Evolutionary conservation across 2,329 filamentous ascomycete species (phyloP), one percentile per base, ranked within the genome.

Genomic region (Stachybotrys chlorohalonatus): DNA sequence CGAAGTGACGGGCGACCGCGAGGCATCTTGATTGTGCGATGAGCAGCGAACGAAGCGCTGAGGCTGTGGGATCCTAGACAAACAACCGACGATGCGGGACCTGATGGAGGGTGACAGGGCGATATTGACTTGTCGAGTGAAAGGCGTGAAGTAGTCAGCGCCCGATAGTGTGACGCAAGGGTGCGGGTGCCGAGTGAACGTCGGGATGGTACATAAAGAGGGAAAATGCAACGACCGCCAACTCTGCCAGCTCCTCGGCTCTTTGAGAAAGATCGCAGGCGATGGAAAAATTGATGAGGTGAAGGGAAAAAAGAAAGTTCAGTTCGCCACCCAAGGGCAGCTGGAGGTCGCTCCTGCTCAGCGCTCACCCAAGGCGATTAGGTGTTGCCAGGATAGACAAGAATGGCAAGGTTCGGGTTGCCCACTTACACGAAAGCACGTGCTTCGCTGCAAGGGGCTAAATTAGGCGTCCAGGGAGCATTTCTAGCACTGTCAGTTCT

Each of bases 391-490:
- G 36, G 36, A 9, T 42, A 42, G 58, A 55, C 61, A 58, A 53
- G 55, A 48, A 51, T 36, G 52, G 46, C 32, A 49, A 53, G 32
- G 46, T 53, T 53, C 61, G 64, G 62, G 62, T 60, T 65, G 54
- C 54, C 61, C 59, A 60, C 60, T 63, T 62, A 67, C 68, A 64
- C 67, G 69, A 64, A 66, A 57, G 63, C 66, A 68, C 66, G 64
- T 69, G 66, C 54, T 7, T 32, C 45, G 24, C 52, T 49, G 15
- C 51, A 39, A 55, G 56, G 47, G 52, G 31, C 9, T 54, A 51
- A 53, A 57, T 56, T 60, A 56, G 16, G 54, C 48, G 55, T 63
- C 49, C 24, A 9, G n/a, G 15, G 15, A 9, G 2, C 1, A n/a
- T 5, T 17, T 11, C 5, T 7, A 9, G 55, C 60, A 61, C 56